phyloP scores from a whole-genome alignment of 805 yeast genomes.

The Torulaspora microellipsoides region DNA sequence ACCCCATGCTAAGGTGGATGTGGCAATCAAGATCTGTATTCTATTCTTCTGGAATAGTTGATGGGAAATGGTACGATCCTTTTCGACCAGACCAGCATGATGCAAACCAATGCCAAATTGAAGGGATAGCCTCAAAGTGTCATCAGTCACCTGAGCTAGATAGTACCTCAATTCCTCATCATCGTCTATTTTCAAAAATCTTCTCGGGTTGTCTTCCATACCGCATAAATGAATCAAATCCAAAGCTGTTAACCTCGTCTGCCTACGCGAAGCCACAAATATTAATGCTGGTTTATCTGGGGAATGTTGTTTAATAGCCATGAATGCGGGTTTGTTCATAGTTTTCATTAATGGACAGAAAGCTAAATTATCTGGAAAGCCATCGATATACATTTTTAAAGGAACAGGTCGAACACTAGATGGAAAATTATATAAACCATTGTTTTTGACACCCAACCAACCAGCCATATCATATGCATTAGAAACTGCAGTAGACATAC shows the following conservation, averaged over 20 bases:
- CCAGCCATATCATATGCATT: constrained; percentile 92
- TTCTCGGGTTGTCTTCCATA: constrained; percentile 48
- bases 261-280: constrained; percentile 93
- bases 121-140: constrained; percentile 69
- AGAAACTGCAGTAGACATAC: constrained; percentile 91
- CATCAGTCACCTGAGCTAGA: constrained; percentile 86
- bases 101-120: constrained; percentile 85
- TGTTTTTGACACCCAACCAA: constrained; percentile 79
- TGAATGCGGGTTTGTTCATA: constrained; percentile 72
- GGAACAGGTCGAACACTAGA: constrained; percentile 94
- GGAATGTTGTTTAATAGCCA: constrained; percentile 89
- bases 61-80: constrained; percentile 86
- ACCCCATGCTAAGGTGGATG: constrained; percentile 99
- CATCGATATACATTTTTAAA: constrained; percentile 78
- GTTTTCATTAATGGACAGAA: constrained; percentile 74
- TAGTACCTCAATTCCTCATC: constrained; percentile 73
- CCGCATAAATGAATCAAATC: constrained; percentile 69
- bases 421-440: constrained; percentile 93
- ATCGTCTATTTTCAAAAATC: constrained; percentile 68
- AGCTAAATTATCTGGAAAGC: constrained; percentile 75
- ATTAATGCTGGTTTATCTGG: constrained; percentile 93
- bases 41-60: constrained; percentile 78
- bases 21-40: constrained; percentile 85
- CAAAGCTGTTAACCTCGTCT: constrained; percentile 80
- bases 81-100: constrained; percentile 92